Base-by-base conservation (phyloP, 306 rosid genomes). In the Phaseolus lunatus region DNA sequence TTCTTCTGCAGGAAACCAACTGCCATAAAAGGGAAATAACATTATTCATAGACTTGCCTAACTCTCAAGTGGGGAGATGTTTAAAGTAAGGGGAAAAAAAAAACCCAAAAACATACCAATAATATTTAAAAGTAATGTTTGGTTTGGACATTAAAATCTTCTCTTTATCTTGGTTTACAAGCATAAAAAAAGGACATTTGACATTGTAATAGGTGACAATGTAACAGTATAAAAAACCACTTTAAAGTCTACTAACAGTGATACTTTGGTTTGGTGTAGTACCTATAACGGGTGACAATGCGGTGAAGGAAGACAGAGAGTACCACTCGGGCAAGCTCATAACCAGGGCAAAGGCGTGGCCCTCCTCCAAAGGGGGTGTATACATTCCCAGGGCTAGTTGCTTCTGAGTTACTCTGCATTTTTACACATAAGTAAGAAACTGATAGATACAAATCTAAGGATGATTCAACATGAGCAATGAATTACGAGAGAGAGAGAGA, bases 341-440 rank as follows among this genome's bases (percentile, higher is more conserved):
- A 88, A 64, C 98, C 98, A 2, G 98, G 98, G 85, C 98, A 95
- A 11, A 90, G 63, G 78, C 97, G 37, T 1, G 98, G 88, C 39
- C 98, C 98, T 54, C 98, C 98, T 56, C 98, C 98, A 44, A 95
- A 95, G 0, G 98, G 98, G 15, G 95, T 92, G 69, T 88, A 95
- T 52, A 88, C 86, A 76, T 88, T 89, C 66, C 67, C 74, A 3
- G 88, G 75, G 72, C 69, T 72, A 1, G 69, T 56, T 48, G 86
- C 70, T 59, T 90, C 96, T 0, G 89, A 67, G 33, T 85, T 82
- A 52, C 77, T 89, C 98, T 92, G 82, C 56, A 80, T 65, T 64
- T 37, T 64, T 3, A 4, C 39, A 22, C 57, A 15, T 19, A 52
- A 26, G 29, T 74, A 67, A 81, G 45, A 27, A 67, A 23, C 2